These are phyloP conservation scores for Corynespora cassiicola DNA, from an alignment of 2,329 filamentous ascomycete species.

Conservation along the genomic window DNA sequence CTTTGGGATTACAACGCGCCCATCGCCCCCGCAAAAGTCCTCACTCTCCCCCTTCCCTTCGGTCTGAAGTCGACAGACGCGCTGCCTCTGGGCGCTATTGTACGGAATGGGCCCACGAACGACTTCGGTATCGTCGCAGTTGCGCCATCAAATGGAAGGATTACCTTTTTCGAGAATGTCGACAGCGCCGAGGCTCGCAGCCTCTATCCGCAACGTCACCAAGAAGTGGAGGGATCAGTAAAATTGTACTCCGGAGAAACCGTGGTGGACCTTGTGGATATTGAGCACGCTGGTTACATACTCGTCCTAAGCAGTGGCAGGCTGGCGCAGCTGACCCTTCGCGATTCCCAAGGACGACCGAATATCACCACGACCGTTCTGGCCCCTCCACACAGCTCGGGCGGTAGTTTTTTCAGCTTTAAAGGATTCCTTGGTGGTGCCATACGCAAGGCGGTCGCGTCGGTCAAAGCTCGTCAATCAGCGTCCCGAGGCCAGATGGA, in stretches of 20 bases:
- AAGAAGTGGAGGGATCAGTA: slow-evolving; percentile 77
- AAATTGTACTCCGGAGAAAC: slow-evolving; percentile 80
- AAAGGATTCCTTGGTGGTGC: slow-evolving; percentile 75
- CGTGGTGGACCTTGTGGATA: slow-evolving; percentile 78
- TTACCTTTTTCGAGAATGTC: slow-evolving; percentile 95
- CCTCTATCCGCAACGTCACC: slow-evolving; percentile 81
- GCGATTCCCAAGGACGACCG: slow-evolving; percentile 86
- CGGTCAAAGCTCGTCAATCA: slow-evolving; percentile 76
- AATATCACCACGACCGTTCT: slow-evolving; percentile 80
- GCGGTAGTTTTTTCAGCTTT: slow-evolving; percentile 81
- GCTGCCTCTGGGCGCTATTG: slow-evolving; percentile 81
- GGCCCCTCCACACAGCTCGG: slow-evolving; percentile 59
- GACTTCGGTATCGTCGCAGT: slow-evolving; percentile 88
- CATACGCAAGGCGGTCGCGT: slow-evolving; percentile 78
- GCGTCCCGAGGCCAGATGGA: slow-evolving; percentile 82
- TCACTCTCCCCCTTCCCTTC: slow-evolving; percentile 80
- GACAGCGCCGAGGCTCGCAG: slow-evolving; percentile 85
- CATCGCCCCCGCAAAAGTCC: slow-evolving; percentile 71
- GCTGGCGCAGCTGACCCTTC: slow-evolving; percentile 82
- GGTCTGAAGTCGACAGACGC: slow-evolving; percentile 72
- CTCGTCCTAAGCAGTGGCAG: slow-evolving; percentile 85
- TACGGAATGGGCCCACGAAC: slow-evolving; percentile 77
- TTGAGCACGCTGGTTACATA: slow-evolving; percentile 86
- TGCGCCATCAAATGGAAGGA: slow-evolving; percentile 81
- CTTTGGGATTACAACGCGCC: slow-evolving; percentile 84